Base-by-base conservation (phyloP, 371 early-diverging fungal species). In the Blyttiomyces sp. region DNA sequence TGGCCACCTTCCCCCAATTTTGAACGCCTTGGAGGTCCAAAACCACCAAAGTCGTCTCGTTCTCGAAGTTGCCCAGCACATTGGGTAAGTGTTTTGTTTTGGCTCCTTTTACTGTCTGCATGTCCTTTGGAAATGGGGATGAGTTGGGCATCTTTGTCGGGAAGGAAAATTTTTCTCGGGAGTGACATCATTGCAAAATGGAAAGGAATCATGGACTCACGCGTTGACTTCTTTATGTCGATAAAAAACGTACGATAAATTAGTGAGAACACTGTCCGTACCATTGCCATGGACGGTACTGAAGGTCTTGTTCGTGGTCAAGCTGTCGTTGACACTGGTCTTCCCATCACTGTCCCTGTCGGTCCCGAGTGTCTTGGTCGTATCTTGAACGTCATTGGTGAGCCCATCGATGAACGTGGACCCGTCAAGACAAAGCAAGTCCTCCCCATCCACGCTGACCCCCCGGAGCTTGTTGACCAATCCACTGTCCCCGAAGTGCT, bases 231-330 rank as follows among this genome's bases (percentile, higher is more conserved):
- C 43, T 11, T 53, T 5, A 21, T 52, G 23, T 33, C 28, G 0
- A n/a, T n/a, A n/a, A n/a, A n/a, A n/a, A n/a, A n/a, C n/a, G n/a
- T n/a, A n/a, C n/a, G n/a, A 16, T 33, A 48, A 16, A 16, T 26
- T 45, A 84, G 96, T 72, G 96, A 96, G 79, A 94, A 94, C 89
- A 94, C 94, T 62, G 97, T 96, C 69, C 92, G 97, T 75, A 94
- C 94, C 70, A 95, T 94, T 90, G 96, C 96, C 78, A 96, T 96
- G 96, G 96, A 96, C 85, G 96, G 92, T 78, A 93, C 91, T 57
- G 89, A 88, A 81, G 97, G 97, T 86, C 88, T 96, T 57, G 91
- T 92, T 70, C 93, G 97, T 83, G 97, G 97, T 55, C 97, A 95
- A 82, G 80, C 86, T 59, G 96, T 96, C 53, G 71, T 86, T 58